Percentiles rank a stretch among this genome's conserved stretches.
phyloP scores from a whole-genome alignment of 2,329 filamentous ascomycete species.

The Magnaporthiopsis rhizophila region DNA sequence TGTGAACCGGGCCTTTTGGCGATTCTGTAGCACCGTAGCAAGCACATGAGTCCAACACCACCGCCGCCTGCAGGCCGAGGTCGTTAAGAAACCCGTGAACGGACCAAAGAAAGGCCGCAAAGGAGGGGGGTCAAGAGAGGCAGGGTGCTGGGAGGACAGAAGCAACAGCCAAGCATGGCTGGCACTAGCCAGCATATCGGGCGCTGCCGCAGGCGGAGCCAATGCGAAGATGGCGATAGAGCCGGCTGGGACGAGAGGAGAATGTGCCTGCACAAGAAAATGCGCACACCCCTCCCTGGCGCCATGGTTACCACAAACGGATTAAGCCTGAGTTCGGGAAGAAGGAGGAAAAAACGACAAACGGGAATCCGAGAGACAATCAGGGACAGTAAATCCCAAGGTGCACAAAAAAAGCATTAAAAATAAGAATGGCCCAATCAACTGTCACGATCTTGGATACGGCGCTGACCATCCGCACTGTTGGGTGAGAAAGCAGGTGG shows the following conservation, averaged over 20 bases:
- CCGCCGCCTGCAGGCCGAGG: not conserved
- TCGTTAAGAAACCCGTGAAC: too few relatives aligned
- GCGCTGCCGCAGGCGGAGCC: not conserved
- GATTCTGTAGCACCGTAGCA: too few relatives aligned
- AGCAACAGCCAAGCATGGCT: not conserved
- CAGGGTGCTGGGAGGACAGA: not conserved
- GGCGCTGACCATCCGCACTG: too few relatives aligned
- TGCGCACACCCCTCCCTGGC: not conserved
- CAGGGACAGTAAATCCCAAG: not conserved
- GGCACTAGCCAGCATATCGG: not conserved
- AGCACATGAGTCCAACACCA: not conserved
- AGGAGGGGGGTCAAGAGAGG: not conserved
- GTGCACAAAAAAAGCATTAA: not conserved
- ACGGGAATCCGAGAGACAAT: not conserved
- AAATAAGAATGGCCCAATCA: not conserved
- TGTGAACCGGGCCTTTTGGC: not conserved
- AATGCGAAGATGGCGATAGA: not conserved
- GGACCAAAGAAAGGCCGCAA: not conserved
- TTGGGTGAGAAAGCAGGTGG: not conserved
- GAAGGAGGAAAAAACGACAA: not conserved
- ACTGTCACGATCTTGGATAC: not conserved
- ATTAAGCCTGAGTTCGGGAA: not conserved
- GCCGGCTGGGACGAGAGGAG: not conserved
- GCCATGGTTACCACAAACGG: not conserved
- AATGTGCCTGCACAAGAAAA: not conserved